These are phyloP conservation scores for Apiospora marii DNA, from an alignment of 2,329 filamentous ascomycete genomes.

Conservation along the genomic window DNA sequence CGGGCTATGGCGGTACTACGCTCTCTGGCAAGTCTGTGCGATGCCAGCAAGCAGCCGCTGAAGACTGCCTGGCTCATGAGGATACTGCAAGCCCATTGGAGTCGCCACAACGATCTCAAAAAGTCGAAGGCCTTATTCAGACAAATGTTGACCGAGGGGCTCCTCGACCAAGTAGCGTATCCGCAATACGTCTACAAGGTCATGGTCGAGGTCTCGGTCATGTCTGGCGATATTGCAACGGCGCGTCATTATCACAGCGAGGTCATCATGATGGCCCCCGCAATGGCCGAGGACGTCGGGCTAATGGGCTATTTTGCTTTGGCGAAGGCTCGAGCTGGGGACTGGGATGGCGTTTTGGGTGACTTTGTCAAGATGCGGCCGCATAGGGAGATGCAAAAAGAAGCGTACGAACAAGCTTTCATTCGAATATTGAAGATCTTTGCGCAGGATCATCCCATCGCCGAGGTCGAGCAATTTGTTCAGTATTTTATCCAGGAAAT, in stretches of 20 bases:
- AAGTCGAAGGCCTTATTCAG: constrained; percentile 39
- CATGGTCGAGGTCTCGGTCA: constrained; percentile 51
- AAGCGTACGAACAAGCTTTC: constrained; percentile 44
- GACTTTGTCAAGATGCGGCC: constrained; percentile 41
- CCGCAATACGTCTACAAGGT: constrained; percentile 45
- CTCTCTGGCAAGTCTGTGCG: constrained; percentile 38
- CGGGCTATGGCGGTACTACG: constrained; percentile 41
- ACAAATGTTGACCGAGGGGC: constrained; percentile 34
- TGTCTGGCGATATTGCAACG: constrained; percentile 42
- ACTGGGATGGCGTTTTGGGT: constrained; percentile 50
- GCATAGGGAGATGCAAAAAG: constrained; percentile 26
- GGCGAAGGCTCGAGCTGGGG: constrained; percentile 46
- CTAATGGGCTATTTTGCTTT: constrained; percentile 47
- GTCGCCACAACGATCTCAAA: constrained; percentile 37
- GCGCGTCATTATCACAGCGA: constrained; percentile 42
- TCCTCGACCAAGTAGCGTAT: constrained; percentile 36
- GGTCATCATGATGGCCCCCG: constrained; percentile 37
- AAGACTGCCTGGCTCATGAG: constrained; percentile 47
- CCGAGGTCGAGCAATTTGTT: constrained; percentile 51
- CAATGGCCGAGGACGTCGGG: constrained; percentile 41
- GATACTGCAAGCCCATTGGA: constrained; percentile 48
- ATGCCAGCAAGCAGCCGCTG: constrained; percentile 33
- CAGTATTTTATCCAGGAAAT: constrained; percentile 46
- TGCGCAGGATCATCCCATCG: constrained; percentile 46
- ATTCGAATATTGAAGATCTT: constrained; percentile 50